A percentile compares a stretch with the other conserved stretches of the same genome.
phyloP scores from a whole-genome alignment of 2,329 filamentous ascomycete species.

The Alternaria brassicae region DNA sequence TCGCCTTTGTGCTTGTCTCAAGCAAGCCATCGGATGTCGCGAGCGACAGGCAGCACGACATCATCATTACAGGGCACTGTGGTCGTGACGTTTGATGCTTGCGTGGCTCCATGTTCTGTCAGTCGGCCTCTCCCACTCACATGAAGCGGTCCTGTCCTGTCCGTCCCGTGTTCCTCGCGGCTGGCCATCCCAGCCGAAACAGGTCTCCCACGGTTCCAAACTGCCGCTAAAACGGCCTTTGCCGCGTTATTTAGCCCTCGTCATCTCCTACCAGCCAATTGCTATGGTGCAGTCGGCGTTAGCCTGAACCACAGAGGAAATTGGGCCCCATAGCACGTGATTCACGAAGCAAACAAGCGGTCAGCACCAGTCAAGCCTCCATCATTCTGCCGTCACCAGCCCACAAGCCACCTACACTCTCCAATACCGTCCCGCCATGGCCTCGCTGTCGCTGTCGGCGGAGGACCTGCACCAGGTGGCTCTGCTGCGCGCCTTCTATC shows the following conservation, averaged over 20 bases:
- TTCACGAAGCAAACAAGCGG: background rate
- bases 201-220: slow-evolving; percentile 2
- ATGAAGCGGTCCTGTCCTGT: background rate
- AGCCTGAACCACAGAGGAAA: slow-evolving; percentile 1
- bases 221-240: slow-evolving; percentile 12
- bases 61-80: background rate
- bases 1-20: slow-evolving; percentile 4
- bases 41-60: background rate
- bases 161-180: slow-evolving; percentile 6
- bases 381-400: slow-evolving; percentile 25
- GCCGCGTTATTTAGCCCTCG: slow-evolving; percentile 10
- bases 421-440: background rate
- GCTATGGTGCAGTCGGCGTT: background rate
- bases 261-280: background rate
- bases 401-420: slow-evolving; percentile 1
- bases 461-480: slow-evolving; percentile 24
- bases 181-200: slow-evolving; percentile 2
- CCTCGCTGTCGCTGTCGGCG: background rate
- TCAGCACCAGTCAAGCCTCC: slow-evolving; percentile 13
- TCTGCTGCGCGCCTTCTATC: slow-evolving; percentile 47
- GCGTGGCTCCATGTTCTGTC: slow-evolving; percentile 2
- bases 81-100: slow-evolving; percentile 1
- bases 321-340: background rate
- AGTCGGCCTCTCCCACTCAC: background rate
- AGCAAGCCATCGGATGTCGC: background rate